phyloP scores from a whole-genome alignment of 805 yeast genomes.

The Jamesozyma lodderae region DNA sequence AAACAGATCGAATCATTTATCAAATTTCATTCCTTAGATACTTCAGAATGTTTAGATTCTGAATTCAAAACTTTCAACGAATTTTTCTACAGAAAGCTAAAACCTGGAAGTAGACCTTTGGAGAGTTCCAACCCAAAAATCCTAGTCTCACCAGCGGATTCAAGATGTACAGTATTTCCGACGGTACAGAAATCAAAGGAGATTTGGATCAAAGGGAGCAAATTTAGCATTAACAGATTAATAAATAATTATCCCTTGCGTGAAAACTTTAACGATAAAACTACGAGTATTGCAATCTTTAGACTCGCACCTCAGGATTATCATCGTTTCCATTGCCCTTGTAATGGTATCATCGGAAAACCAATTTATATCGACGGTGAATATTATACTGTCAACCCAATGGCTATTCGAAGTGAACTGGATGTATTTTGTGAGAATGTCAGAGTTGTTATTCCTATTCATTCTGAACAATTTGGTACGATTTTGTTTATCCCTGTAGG shows the following conservation, averaged over 20 bases:
- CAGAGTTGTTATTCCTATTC: conserved; percentile 67
- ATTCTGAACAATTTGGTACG: conserved; percentile 67
- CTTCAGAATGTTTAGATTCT: conserved; percentile 55
- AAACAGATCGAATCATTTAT: conserved; percentile 67
- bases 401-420: conserved; percentile 82
- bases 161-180: conserved; percentile 66
- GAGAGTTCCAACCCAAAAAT: conserved; percentile 48
- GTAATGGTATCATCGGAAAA: conserved; percentile 60
- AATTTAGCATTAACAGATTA: conserved; percentile 58
- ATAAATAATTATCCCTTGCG: conserved; percentile 30
- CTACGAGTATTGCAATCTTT: conserved; percentile 67
- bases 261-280: conserved; percentile 33
- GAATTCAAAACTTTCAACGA: conserved; percentile 71
- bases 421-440: conserved; percentile 93
- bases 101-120: conserved; percentile 58
- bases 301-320: conserved; percentile 95
- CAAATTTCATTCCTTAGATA: conserved; percentile 70
- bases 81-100: conserved; percentile 73
- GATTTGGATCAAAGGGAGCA: conserved; percentile 84
- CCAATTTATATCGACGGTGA: conserved; percentile 74
- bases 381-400: conserved; percentile 93
- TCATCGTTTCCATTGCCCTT: conserved; percentile 87
- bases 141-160: conserved; percentile 77
- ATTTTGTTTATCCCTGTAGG: conserved; percentile 79
- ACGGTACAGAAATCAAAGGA: conserved; percentile 52